Evolutionary conservation across 139 green algal species (phyloP), one percentile per base, ranked within the genome.

Genomic region (Chlamydomonas schloesseri): DNA sequence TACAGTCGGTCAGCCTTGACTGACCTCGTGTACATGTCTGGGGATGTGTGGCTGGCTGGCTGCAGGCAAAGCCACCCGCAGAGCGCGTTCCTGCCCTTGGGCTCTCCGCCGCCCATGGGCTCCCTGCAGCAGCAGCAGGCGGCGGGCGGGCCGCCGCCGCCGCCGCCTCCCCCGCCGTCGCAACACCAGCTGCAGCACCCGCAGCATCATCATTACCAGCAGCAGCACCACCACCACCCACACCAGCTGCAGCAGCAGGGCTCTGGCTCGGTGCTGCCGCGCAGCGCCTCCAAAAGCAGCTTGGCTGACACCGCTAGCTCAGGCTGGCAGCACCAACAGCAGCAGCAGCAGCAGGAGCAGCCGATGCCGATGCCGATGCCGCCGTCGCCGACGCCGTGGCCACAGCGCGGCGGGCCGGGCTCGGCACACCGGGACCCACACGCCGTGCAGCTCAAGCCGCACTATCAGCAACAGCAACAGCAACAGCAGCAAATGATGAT

Each of bases 241-340:
- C 58, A 26, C 5, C 58, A 67, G 5, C 58, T 28, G 58, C 58
- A 67, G 58, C 58, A 50, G 42, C 42, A 50, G 42, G 42, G 42
- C 42, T n/a, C n/a, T n/a, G 42, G 42, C 42, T 50, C 42, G 6
- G 42, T 50, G 42, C 42, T 50, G 3, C 75, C 65, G 53, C 47
- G 73, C 21, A 37, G 46, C 23, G 55, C 55, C 10, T 70, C 55
- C 33, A 80, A 80, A 31, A 55, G 73, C 34, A 53, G 55, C 34
- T 33, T 81, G 6, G 31, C 73, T 17, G 73, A 81, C 73, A 81
- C 73, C 29, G 73, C 75, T 3, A 72, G 58, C 60, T 72, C 75
- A 0, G 36, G 9, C 9, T 71, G 75, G 58, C 75, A 82, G 75
- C 75, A 36, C 8, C 55, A 18, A 34, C 76, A 15, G 23, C 57